Evolutionary conservation across 2,329 filamentous ascomycete genomes (phyloP), one percentile per base, ranked within the genome.

Genomic region (Exserohilum rostratum): DNA sequence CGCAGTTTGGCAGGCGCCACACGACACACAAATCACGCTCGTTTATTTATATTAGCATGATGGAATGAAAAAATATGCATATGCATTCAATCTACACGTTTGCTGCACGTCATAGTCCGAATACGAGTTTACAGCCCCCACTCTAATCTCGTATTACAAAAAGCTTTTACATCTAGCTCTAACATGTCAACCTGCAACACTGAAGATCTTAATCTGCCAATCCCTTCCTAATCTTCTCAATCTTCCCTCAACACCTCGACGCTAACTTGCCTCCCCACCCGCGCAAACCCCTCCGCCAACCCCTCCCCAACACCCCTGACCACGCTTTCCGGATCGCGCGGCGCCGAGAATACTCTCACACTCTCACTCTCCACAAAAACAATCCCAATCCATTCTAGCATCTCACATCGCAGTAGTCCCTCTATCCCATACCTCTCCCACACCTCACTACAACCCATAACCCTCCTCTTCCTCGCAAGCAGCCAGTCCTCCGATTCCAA

Each of bases 391-490:
- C 88, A 31, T 9, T 35, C 45, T 89, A 96, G 62, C 83, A 90
- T 42, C 80, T 91, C 25, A 88, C 90, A 18, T 79, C 93, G 25
- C 85, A 90, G 49, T 91, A 70, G 13, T 0, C 89, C 53, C 82
- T 89, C 66, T 87, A 96, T 69, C 85, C 84, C 68, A 93, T 96
- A 77, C 85, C 83, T 61, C 93, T 90, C 47, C 89, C 91, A 0
- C 85, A 96, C 0, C 95, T 95, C 74, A 85, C 90, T 65, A 82
- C 86, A 29, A 91, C 92, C 71, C 89, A 96, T 67, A 93, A 91
- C 71, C 85, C 88, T 22, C 78, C 85, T 3, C 85, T 90, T 10
- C 96, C 97, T 69, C 83, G 88, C 55, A 85, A 90, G 70, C 84
- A 87, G 22, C 93, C 96, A 68, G 79, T 87, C 2, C 82, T 96